Base-by-base conservation (phyloP, 768 basidiomycete species). In the Lyophyllum decastes region DNA sequence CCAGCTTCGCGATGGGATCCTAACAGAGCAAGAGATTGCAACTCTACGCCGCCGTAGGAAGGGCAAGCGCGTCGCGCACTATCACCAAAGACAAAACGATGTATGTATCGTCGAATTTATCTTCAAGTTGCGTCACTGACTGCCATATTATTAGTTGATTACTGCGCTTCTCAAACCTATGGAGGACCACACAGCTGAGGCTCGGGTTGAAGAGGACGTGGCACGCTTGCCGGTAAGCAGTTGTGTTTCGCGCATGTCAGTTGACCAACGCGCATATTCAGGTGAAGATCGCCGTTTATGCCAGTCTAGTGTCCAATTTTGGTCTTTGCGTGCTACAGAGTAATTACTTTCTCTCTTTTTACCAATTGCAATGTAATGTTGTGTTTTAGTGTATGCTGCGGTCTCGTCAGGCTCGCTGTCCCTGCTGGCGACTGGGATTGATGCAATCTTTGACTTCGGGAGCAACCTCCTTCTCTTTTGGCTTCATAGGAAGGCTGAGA, bases 231-330 rank as follows among this genome's bases (percentile, higher is more conserved):
- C 88, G 19, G 92, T 92, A 66, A 60, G 84, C 72, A 21, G 2
- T 27, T 30, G 17, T 53, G 38, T 11, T 34, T 17, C 14, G 11
- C 27, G 14, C 14, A 27, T 30, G 19, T 16, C 27, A 38, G 21
- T 14, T 22, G 44, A 21, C 26, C 47, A n/a, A 52, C 40, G 22
- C 47, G 16, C 21, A 12, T 35, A 8, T 41, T 11, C 61, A 95
- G 91, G 86, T 98, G 61, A 92, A 89, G 73, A 89, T 95, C 45
- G 96, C 95, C 4, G 75, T 98, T 35, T 92, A 85, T 73, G 87
- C 89, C 12, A 94, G 91, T 66, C 79, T 98, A n/a, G 66, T 83
- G 30, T 81, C 84, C 44, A 98, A 98, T 71, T 73, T 91, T 57
- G 70, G 73, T 21, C 81, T 96, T 16, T 90, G 87, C 55, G 77